Percentiles rank a stretch among this genome's conserved stretches.
Evolutionary conservation across 1,284 basidiomycete genomes (phyloP).

Genomic region (Ceratorhiza oryzae-sativae): DNA sequence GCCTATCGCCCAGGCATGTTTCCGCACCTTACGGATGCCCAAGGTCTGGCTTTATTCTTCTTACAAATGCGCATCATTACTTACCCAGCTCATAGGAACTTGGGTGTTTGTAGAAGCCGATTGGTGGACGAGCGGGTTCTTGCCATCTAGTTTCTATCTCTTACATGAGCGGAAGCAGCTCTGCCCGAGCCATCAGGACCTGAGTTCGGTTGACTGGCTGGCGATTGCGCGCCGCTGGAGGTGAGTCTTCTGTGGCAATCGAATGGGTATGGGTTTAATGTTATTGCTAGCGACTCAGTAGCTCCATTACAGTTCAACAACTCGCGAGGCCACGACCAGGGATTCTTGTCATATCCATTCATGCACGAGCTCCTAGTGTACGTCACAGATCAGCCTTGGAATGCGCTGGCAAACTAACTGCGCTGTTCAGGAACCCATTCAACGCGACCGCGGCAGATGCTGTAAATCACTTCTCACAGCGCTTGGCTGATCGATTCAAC

Average conservation of each 20-base stretch:
- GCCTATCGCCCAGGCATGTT: conserved; percentile 55
- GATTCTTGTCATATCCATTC: conserved; percentile 58
- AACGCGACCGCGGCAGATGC: conserved; percentile 53
- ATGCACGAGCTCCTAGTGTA: conserved; percentile 59
- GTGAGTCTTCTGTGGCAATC: conserved; percentile 5
- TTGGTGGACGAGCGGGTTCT: conserved; percentile 74
- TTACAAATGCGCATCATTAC: not conserved
- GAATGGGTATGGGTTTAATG: not conserved
- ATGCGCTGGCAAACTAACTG: too few relatives aligned
- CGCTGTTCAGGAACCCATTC: conserved; percentile 50
- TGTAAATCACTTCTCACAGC: conserved; percentile 53
- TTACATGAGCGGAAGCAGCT: conserved; percentile 57
- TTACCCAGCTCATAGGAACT: conserved; percentile 50
- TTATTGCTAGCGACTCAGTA: conserved; percentile 53
- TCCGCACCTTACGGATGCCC: conserved; percentile 61
- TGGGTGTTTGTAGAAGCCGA: conserved; percentile 64
- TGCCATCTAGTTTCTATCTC: conserved; percentile 66
- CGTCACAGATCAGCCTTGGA: not conserved
- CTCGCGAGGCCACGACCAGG: conserved; percentile 58
- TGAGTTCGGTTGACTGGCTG: conserved; percentile 53
- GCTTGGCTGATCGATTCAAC: conserved; percentile 55
- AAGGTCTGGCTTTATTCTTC: not conserved
- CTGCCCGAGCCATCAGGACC: conserved; percentile 49
- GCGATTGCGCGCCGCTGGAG: conserved; percentile 58
- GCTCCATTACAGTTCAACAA: conserved; percentile 14